phyloP scores from a whole-genome alignment of 1,284 basidiomycete genomes.

The Pholiota adiposa region DNA sequence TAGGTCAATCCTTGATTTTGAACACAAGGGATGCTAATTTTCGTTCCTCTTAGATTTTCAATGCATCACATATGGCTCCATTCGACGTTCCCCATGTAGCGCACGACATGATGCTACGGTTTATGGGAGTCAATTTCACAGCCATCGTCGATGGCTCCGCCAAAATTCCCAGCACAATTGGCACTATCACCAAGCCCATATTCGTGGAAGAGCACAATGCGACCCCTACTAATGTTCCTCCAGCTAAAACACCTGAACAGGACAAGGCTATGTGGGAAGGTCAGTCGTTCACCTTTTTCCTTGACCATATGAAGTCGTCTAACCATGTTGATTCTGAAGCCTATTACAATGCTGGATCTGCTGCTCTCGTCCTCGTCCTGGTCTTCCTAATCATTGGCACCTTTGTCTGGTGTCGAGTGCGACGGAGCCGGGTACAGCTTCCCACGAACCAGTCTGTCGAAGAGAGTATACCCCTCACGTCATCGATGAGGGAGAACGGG shows the following conservation, averaged over 20 bases:
- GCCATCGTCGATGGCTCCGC: conserved; percentile 78
- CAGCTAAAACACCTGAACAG: conserved; percentile 66
- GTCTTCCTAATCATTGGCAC: conserved; percentile 72
- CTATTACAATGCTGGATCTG: conserved; percentile 92
- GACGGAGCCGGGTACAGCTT: conserved; percentile 54
- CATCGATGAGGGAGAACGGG: conserved; percentile 33
- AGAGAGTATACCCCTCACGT: conserved; percentile 50
- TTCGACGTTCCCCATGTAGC: conserved; percentile 88
- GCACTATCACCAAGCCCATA: conserved; percentile 64
- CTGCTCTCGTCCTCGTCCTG: conserved; percentile 80
- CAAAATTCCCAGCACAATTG: conserved; percentile 77
- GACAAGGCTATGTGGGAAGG: conserved; percentile 88
- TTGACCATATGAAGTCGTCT: not conserved
- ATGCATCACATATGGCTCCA: conserved; percentile 94
- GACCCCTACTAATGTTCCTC: conserved; percentile 31
- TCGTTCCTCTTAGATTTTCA: conserved; percentile 61
- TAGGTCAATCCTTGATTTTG: conserved; percentile 31
- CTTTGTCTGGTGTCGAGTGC: conserved; percentile 75
- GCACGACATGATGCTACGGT: conserved; percentile 98
- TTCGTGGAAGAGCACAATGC: conserved; percentile 51
- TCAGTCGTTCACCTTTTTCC: conserved; percentile 34
- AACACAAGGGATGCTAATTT: not conserved
- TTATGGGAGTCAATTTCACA: conserved; percentile 89
- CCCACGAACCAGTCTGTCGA: conserved; percentile 38
- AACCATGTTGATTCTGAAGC: conserved; percentile 38